Base-by-base conservation (phyloP, 2,329 filamentous ascomycete species). In the Alternaria triticimaculans region DNA sequence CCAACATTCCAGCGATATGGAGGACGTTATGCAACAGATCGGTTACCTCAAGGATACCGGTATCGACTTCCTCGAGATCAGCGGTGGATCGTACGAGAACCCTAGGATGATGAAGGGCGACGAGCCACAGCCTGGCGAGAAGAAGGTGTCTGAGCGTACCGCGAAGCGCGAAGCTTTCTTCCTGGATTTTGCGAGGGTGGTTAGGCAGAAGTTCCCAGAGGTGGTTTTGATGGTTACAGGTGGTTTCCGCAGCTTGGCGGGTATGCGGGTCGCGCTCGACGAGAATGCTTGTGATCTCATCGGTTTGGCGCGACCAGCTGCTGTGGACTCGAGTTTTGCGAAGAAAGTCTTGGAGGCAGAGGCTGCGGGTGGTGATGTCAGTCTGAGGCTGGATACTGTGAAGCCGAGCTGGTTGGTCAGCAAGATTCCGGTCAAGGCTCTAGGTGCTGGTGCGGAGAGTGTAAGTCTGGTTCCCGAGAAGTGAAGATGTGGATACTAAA, bases 11-110 rank as follows among this genome's bases (percentile, higher is more conserved):
- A 72, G 71, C 25, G 79, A 79, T 33, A 63, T 74, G 2, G 65
- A 84, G 10, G 88, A 88, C 12, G 86, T 84, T 37, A 78, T 91
- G 43, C 84, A 87, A 60, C 89, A 92, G 72, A 81, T 90, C 10
- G 76, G 80, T n/a, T 72, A 82, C 18, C 83, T 89, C 5, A 76
- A 77, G 0, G 79, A 78, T 6, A 82, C 81, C 43, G 86, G 80
- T 6, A 78, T 92, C 2, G 90, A 92, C 76, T 92, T 91, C 67
- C 78, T 92, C 2, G 90, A 93, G 76, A 84, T 92, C 25, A 88
- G 85, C 18, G 90, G 90, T 0, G 90, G 90, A 0, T 86, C 70
- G 4, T 65, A 56, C 58, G 65, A 67, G 21, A 58, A 70, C 54
- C 59, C 59, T 20, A 51, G 49, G 12, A 51, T 51, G 49, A 51